Evolutionary conservation across 2,329 filamentous ascomycete species (phyloP).

Genomic region (Aspergillus oerlinghausenensis): DNA sequence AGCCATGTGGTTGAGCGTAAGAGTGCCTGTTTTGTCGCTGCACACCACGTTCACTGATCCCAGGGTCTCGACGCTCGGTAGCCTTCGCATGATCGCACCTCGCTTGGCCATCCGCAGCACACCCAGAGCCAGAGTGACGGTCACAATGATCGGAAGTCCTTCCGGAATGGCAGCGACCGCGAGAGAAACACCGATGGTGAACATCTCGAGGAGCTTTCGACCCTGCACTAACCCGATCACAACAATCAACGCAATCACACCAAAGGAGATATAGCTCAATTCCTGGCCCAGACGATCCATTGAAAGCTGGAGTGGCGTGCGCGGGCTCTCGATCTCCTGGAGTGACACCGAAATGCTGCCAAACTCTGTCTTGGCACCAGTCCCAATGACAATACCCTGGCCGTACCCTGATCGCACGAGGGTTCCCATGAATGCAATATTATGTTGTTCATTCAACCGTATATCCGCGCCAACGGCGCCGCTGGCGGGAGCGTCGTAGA

Average conservation of each 20-base stretch:
- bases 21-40: slow-evolving; percentile 94
- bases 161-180: slow-evolving; percentile 96
- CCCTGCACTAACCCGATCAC: slow-evolving; percentile 86
- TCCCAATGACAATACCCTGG: slow-evolving; percentile 95
- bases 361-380: slow-evolving; percentile 89
- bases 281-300: slow-evolving; percentile 98
- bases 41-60: slow-evolving; percentile 99
- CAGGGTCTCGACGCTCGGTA: slow-evolving; percentile 95
- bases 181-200: slow-evolving; percentile 93
- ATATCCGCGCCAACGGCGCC: slow-evolving; percentile 61
- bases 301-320: slow-evolving; percentile 87
- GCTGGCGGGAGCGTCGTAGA: slow-evolving; percentile 55
- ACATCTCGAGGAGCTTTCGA: slow-evolving; percentile 85
- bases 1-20: slow-evolving; percentile 98
- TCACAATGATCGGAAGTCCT: slow-evolving; percentile 95
- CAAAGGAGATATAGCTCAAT: slow-evolving; percentile 93
- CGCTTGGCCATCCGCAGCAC: slow-evolving; percentile 94
- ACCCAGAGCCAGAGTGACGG: slow-evolving; percentile 88
- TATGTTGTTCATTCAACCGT: slow-evolving; percentile 69
- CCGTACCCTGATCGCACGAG: slow-evolving; percentile 91
- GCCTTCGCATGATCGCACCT: slow-evolving; percentile 88
- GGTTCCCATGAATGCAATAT: slow-evolving; percentile 98
- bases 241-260: slow-evolving; percentile 89
- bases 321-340: slow-evolving; percentile 89
- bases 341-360: slow-evolving; percentile 93